phyloP scores from a whole-genome alignment of 768 basidiomycete genomes.

The Chlorophyllum brunneum region DNA sequence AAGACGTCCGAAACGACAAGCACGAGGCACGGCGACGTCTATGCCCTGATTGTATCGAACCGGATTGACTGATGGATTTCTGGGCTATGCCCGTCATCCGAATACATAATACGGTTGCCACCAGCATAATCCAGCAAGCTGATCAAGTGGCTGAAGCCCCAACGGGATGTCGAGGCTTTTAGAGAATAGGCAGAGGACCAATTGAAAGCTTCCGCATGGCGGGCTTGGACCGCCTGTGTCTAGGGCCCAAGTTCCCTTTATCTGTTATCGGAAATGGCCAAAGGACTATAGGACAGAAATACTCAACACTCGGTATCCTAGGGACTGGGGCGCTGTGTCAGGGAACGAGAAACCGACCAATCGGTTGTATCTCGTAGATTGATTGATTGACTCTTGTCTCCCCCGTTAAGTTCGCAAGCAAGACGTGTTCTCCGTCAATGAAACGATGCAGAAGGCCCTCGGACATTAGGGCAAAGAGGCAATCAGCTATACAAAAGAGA shows the following conservation, averaged over 20 bases:
- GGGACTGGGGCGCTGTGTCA: too few species aligned
- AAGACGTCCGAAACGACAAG: constrained; percentile 6
- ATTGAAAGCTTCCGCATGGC: not conserved
- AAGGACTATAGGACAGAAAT: not conserved
- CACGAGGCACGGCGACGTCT: constrained; percentile 5
- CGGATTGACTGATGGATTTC: constrained; percentile 12
- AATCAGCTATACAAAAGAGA: not conserved
- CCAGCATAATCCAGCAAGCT: not conserved
- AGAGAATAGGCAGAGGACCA: not conserved
- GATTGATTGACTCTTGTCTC: constrained; percentile 12
- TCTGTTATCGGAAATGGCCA: not conserved
- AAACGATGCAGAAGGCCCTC: constrained; percentile 3
- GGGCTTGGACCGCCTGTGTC: not conserved
- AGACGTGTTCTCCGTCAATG: not conserved
- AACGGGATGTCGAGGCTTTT: not conserved
- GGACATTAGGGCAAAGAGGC: not conserved
- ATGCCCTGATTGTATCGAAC: constrained; percentile 9
- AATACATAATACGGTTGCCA: not conserved
- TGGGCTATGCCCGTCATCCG: not conserved
- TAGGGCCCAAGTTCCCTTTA: not conserved
- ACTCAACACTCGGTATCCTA: too few species aligned
- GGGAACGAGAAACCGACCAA: not conserved
- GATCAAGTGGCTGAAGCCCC: not conserved
- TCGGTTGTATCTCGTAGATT: constrained; percentile 6
- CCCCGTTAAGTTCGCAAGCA: constrained; percentile 13